Percentiles rank a stretch among this genome's conserved stretches.
These are phyloP conservation scores for Solanum appendiculatum DNA, from an alignment of 257 asterid genomes.

Conservation along the genomic window DNA sequence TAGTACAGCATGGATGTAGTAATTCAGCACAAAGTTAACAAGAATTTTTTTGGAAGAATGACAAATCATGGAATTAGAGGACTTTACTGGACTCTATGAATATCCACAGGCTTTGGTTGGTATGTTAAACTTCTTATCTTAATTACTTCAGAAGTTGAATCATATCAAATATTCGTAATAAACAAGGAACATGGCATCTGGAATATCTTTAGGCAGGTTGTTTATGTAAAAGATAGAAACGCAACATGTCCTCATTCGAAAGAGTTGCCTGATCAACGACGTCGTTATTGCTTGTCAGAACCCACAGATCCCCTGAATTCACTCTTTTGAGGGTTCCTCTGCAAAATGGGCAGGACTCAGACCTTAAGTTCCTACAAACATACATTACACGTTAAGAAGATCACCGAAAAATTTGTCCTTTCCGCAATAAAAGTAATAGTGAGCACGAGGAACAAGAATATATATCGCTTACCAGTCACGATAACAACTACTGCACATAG, in stretches of 20 bases:
- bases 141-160: neutral
- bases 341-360: conserved; percentile 62
- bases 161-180: conserved; percentile 48
- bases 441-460: neutral
- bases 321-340: conserved; percentile 57
- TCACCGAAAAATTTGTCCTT: neutral
- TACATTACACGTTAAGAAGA: neutral
- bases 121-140: neutral
- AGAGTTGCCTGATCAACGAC: conserved; percentile 44
- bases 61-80: neutral
- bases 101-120: neutral
- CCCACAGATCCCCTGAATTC: conserved; percentile 51
- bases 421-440: neutral
- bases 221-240: conserved; percentile 44
- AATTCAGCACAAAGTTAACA: neutral
- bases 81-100: neutral
- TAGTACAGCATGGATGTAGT: neutral
- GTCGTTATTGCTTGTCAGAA: conserved; percentile 36
- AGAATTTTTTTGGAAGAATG: neutral
- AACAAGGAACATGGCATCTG: conserved; percentile 43
- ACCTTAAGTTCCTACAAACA: conserved; percentile 42
- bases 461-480: conserved; percentile 49
- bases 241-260: conserved; percentile 30
- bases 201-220: conserved; percentile 46
- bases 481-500: conserved; percentile 87